Evolutionary conservation across 2,329 filamentous ascomycete species (phyloP).

Genomic region (Cladosporium cucumerinum): DNA sequence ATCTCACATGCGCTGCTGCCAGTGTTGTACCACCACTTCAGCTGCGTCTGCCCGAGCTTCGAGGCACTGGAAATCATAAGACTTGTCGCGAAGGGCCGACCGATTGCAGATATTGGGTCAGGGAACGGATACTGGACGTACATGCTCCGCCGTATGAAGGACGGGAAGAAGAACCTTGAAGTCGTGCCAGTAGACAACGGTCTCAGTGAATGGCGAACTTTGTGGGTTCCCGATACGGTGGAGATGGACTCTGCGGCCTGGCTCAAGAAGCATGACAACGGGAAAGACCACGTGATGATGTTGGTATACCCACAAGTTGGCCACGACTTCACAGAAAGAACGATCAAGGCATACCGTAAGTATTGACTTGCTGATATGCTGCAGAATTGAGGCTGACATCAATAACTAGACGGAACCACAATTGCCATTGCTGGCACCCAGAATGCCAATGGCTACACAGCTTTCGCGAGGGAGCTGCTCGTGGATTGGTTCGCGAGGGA

Average conservation of each 20-base stretch:
- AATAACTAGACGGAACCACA: constrained; percentile 50
- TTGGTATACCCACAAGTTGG: constrained; percentile 72
- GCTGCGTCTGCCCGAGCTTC: constrained; percentile 67
- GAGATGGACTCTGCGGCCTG: constrained; percentile 59
- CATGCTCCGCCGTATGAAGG: constrained; percentile 60
- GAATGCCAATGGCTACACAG: constrained; percentile 71
- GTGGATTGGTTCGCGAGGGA: constrained; percentile 63
- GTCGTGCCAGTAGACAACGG: constrained; percentile 65
- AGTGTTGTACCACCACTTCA: constrained; percentile 75
- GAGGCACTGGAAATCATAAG: constrained; percentile 61
- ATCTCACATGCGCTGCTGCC: constrained; percentile 67
- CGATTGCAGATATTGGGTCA: constrained; percentile 64
- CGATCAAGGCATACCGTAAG: constrained; percentile 57
- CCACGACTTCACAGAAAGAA: constrained; percentile 60
- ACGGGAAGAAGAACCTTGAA: constrained; percentile 37
- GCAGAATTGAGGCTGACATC: not conserved
- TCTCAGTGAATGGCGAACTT: constrained; percentile 64
- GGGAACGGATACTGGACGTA: constrained; percentile 76
- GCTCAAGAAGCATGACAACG: constrained; percentile 49
- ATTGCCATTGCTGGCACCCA: constrained; percentile 72
- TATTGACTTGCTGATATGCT: not conserved
- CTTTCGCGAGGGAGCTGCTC: constrained; percentile 61
- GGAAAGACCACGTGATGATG: constrained; percentile 58
- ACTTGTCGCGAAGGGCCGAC: constrained; percentile 49
- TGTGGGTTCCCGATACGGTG: constrained; percentile 67